These are phyloP conservation scores for Fraxinus cuspidata DNA, from an alignment of 257 asterid genomes.

Conservation along the genomic window DNA sequence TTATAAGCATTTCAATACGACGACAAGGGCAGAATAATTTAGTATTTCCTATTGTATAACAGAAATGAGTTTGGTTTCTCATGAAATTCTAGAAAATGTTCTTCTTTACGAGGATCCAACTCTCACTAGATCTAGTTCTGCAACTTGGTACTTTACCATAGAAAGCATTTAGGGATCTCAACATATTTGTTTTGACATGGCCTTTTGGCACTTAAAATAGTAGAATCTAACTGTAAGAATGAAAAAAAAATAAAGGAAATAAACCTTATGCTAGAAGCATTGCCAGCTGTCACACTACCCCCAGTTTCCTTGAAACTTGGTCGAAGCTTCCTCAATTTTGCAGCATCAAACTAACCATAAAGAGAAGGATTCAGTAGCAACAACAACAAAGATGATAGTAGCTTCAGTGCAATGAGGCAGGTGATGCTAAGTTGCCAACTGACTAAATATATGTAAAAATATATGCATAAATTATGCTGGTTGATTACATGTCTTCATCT, in stretches of 20 bases:
- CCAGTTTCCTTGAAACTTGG: slow-evolving; percentile 98
- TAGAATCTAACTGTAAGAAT: slow-evolving; percentile 2
- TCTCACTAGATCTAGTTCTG: not conserved
- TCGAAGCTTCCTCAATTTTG: slow-evolving; percentile 88
- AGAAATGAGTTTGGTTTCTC: not conserved
- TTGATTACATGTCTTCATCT: not conserved
- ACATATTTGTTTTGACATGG: not conserved
- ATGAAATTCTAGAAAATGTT: not conserved
- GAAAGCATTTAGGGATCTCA: not conserved
- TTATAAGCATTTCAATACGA: not conserved
- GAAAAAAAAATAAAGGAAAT: slow-evolving; percentile 17
- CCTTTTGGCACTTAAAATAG: not conserved
- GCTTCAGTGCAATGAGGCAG: not conserved
- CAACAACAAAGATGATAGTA: not conserved
- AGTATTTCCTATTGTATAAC: not conserved
- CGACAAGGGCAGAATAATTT: not conserved
- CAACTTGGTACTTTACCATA: not conserved
- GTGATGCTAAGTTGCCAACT: not conserved
- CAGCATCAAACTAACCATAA: slow-evolving; percentile 82
- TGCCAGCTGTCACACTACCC: slow-evolving; percentile 96
- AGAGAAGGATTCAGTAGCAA: slow-evolving; percentile 23
- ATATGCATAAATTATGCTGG: not conserved
- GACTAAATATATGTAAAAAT: not conserved
- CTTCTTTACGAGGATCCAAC: not conserved
- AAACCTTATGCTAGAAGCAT: slow-evolving; percentile 97